phyloP scores from a whole-genome alignment of 305 asterid species.

The Lippia alba region DNA sequence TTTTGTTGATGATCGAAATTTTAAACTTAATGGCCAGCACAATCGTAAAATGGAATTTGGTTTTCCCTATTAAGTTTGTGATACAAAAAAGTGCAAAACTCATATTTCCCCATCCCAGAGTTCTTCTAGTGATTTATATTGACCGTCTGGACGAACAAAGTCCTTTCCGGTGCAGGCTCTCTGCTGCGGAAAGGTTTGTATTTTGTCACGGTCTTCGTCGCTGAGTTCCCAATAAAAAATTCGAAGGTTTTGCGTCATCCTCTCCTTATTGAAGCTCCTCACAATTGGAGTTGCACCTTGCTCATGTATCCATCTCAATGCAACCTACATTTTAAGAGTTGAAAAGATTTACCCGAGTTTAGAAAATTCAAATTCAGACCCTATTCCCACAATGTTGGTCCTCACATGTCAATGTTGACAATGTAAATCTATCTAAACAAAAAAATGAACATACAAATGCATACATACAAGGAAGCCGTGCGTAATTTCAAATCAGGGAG shows the following conservation, averaged over 20 bases:
- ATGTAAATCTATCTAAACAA: too few species aligned
- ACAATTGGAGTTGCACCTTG: slow-evolving; percentile 38
- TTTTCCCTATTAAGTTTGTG: too few species aligned
- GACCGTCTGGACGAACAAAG: slow-evolving; percentile 41
- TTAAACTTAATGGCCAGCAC: too few species aligned
- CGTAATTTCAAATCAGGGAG: too few species aligned
- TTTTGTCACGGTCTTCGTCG: slow-evolving; percentile 36
- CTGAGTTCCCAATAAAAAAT: slow-evolving; percentile 52
- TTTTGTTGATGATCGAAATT: too few species aligned
- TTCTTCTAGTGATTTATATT: slow-evolving; percentile 42
- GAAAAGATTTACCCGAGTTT: too few species aligned
- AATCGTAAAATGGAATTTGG: too few species aligned
- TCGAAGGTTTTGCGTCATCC: slow-evolving; percentile 52
- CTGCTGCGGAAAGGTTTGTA: slow-evolving; percentile 45
- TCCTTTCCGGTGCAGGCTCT: slow-evolving; percentile 26
- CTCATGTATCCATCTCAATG: slow-evolving; percentile 51
- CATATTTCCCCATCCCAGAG: slow-evolving; percentile 62
- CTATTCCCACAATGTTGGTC: too few species aligned
- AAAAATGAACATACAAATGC: too few species aligned
- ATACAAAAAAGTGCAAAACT: neutral
- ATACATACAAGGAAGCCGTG: too few species aligned
- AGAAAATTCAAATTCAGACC: too few species aligned
- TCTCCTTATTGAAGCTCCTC: slow-evolving; percentile 47
- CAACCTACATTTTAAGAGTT: slow-evolving; percentile 26
- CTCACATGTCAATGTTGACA: too few species aligned